These are phyloP conservation scores for Colletotrichum sp. DNA, from an alignment of 2,329 filamentous ascomycete species.

Conservation along the genomic window DNA sequence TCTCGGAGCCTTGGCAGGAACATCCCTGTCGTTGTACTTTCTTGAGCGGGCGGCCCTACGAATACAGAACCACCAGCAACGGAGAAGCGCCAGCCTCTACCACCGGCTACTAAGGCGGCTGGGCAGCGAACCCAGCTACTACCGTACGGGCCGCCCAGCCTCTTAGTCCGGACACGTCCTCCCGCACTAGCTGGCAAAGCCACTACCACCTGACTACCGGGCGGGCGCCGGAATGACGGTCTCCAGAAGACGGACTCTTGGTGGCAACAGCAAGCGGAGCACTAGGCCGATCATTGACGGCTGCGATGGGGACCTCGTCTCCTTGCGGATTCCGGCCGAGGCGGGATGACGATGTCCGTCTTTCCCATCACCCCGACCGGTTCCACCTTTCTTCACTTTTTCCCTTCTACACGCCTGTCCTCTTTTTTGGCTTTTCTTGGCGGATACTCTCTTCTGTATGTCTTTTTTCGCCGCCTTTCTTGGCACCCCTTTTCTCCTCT, in stretches of 20 bases:
- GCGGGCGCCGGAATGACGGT: conserved; percentile 4
- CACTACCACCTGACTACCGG: conserved; percentile 9
- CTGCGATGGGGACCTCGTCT: not conserved
- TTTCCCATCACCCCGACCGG: not conserved
- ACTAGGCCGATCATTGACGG: not conserved
- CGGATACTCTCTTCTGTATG: not conserved
- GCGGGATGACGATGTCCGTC: not conserved
- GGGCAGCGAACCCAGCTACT: not conserved
- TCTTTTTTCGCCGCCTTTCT: not conserved
- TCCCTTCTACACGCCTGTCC: not conserved
- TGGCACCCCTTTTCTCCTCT: not conserved
- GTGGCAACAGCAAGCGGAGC: conserved; percentile 1
- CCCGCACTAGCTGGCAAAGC: conserved; percentile 9
- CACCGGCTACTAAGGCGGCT: not conserved
- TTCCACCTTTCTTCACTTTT: not conserved
- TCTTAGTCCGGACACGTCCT: not conserved
- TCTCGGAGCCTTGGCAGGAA: not conserved
- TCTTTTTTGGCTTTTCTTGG: not conserved
- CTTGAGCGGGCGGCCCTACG: not conserved
- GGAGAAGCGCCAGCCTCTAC: not conserved
- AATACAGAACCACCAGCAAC: not conserved
- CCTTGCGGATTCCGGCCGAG: not conserved
- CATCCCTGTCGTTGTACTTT: not conserved
- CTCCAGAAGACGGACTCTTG: not conserved
- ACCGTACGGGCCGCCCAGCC: not conserved